Base-by-base conservation (phyloP, 768 basidiomycete genomes). In the Cyclocybe aegerita region DNA sequence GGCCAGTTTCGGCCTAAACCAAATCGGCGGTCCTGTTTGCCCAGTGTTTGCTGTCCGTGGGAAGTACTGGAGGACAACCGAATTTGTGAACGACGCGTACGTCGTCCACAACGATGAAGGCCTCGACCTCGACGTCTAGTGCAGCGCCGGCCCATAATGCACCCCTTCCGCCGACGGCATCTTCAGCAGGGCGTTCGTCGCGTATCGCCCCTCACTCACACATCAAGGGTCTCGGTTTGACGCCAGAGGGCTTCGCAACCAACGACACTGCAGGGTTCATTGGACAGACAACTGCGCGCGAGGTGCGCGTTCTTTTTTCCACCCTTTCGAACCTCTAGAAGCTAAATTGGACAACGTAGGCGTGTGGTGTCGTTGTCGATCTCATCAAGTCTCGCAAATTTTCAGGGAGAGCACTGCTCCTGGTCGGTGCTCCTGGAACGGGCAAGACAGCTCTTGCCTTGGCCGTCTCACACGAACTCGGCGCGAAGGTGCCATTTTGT, bases 361-460 rank as follows among this genome's bases (percentile, higher is more conserved):
- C 92, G 16, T 97, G 94, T 57, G 92, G 93, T 10, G 86, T 96
- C 29, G 83, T 90, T 17, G 89, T 93, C 23, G 89, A 93, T 56
- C 86, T 95, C 40, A 82, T 96, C 61, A 91, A 92, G 67, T 89
- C 88, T 53, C 85, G 90, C 64, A 92, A 90, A 65, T 97, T 97
- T 74, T 92, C 93, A 23, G 97, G 97, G 16, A 82, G 95, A 50
- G 94, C 94, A 0, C 75, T 98, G 36, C 71, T 98, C 37, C 81
- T 98, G 34, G 96, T 91, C 17, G 97, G 97, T 48, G 93, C 93
- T 15, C 97, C 97, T 1, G 95, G 97, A 11, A 99, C 97, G 3
- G 96, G 97, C 9, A 99, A 99, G 74, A 99, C 97, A 0, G 97
- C 97, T 0, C 81, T 98, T 23, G 95, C 97, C 1, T 70, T 98